Evolutionary conservation across 2,329 filamentous ascomycete genomes (phyloP).

Genomic region (Parastagonospora nodorum): DNA sequence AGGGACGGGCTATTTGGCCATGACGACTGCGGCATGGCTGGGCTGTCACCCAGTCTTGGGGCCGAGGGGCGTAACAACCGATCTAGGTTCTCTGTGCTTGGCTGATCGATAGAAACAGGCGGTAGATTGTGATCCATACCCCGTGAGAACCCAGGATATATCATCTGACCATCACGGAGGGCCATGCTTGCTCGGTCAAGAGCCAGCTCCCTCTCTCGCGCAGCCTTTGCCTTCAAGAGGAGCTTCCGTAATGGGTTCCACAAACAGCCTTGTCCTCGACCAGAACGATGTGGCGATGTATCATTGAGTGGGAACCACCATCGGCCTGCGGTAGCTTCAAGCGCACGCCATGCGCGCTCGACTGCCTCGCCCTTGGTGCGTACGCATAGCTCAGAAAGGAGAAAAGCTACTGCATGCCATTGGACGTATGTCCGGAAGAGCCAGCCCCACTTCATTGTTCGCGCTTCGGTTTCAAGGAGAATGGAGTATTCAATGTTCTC

Average conservation of each 20-base stretch:
- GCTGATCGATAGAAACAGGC: slow-evolving; percentile 20
- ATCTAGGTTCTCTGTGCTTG: slow-evolving; percentile 29
- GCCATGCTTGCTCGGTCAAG: slow-evolving; percentile 43
- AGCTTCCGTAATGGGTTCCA: slow-evolving; percentile 68
- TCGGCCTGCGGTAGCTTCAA: slow-evolving; percentile 54
- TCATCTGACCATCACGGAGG: slow-evolving; percentile 24
- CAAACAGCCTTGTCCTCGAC: slow-evolving; percentile 55
- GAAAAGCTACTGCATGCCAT: slow-evolving; percentile 68
- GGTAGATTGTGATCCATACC: slow-evolving; percentile 15
- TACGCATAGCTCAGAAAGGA: slow-evolving; percentile 64
- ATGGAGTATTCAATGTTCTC: slow-evolving; percentile 75
- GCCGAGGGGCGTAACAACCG: slow-evolving; percentile 35
- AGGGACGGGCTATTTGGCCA: slow-evolving; percentile 25
- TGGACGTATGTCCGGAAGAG: slow-evolving; percentile 68
- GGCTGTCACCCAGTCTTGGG: slow-evolving; percentile 34
- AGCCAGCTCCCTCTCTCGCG: slow-evolving; percentile 57
- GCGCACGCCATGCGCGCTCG: slow-evolving; percentile 64
- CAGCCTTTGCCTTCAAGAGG: slow-evolving; percentile 62
- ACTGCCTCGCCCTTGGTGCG: slow-evolving; percentile 62
- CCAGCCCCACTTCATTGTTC: slow-evolving; percentile 68
- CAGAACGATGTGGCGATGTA: slow-evolving; percentile 27
- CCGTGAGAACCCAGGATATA: slow-evolving; percentile 16
- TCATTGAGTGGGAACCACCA: slow-evolving; percentile 47
- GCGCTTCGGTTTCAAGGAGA: slow-evolving; percentile 66
- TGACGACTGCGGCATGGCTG: slow-evolving; percentile 16